Percentiles rank a stretch among this genome's conserved stretches.
phyloP scores from a whole-genome alignment of 1,284 basidiomycete genomes.

The Sanghuangporus weigelae region DNA sequence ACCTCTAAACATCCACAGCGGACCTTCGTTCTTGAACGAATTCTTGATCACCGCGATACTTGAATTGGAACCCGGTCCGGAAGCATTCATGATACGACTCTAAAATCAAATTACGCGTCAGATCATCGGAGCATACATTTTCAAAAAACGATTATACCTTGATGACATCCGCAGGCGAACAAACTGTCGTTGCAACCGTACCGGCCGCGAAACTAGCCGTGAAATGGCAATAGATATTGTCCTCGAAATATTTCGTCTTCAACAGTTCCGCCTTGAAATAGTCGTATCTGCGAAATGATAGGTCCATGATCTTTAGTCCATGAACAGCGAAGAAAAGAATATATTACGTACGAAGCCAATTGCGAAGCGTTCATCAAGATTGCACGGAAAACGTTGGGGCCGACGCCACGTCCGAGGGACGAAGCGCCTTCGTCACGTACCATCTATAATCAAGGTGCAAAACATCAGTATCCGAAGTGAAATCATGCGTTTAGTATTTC shows the following conservation, averaged over 20 bases:
- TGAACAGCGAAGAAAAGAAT: background rate
- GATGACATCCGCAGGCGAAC: slow-evolving; percentile 88
- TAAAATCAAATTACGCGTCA: slow-evolving; percentile 22
- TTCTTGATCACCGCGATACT: slow-evolving; percentile 66
- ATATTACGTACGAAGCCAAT: slow-evolving; percentile 66
- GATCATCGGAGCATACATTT: background rate
- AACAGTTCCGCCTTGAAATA: slow-evolving; percentile 83
- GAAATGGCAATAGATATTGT: slow-evolving; percentile 80
- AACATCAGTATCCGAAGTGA: background rate
- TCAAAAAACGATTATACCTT: slow-evolving; percentile 45
- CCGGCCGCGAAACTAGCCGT: slow-evolving; percentile 84
- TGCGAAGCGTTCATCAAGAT: slow-evolving; percentile 91
- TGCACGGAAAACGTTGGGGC: slow-evolving; percentile 82
- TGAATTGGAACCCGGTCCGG: slow-evolving; percentile 71
- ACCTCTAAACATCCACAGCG: slow-evolving; percentile 91
- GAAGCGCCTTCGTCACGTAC: slow-evolving; percentile 75
- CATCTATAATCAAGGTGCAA: slow-evolving; percentile 49
- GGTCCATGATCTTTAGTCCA: background rate
- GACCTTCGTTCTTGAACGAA: slow-evolving; percentile 74
- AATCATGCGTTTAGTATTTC: slow-evolving; percentile 1
- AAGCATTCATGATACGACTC: slow-evolving; percentile 88
- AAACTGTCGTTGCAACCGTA: slow-evolving; percentile 90
- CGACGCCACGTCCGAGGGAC: slow-evolving; percentile 74
- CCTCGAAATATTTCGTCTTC: slow-evolving; percentile 63
- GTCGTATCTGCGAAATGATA: slow-evolving; percentile 62